Evolutionary conservation across 2,329 filamentous ascomycete genomes (phyloP).

Genomic region (Gyromitra esculenta): DNA sequence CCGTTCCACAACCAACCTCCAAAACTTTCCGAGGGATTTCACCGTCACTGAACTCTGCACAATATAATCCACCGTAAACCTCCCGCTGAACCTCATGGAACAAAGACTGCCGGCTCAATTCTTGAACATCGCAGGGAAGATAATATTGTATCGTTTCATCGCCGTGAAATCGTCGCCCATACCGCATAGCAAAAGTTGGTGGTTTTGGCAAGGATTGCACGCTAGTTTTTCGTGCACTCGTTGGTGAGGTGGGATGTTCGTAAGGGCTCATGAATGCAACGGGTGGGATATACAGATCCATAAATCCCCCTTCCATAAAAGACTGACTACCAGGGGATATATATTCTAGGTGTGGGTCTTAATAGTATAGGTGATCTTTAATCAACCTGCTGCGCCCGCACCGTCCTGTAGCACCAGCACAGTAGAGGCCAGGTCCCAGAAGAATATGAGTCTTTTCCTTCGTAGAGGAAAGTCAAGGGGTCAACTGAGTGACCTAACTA

Average conservation of each 20-base stretch:
- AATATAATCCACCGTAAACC: constrained; percentile 74
- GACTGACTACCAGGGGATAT: constrained; percentile 34
- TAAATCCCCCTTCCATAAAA: constrained; percentile 41
- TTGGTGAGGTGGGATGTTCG: constrained; percentile 49
- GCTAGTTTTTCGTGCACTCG: constrained; percentile 53
- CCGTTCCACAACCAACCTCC: constrained; percentile 87
- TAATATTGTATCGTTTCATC: constrained; percentile 78
- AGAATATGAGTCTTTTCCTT: constrained; percentile 35
- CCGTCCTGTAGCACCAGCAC: constrained; percentile 36
- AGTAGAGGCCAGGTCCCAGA: constrained; percentile 19
- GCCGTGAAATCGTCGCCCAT: constrained; percentile 84
- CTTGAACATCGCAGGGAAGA: constrained; percentile 85
- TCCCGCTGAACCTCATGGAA: constrained; percentile 82
- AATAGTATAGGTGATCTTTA: constrained; percentile 35
- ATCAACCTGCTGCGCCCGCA: constrained; percentile 33
- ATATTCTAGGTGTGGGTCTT: constrained; percentile 32
- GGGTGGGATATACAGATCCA: constrained; percentile 48
- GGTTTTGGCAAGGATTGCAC: constrained; percentile 55
- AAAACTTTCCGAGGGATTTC: constrained; percentile 76
- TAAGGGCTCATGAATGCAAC: constrained; percentile 46
- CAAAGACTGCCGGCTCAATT: constrained; percentile 86
- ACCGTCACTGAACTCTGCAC: constrained; percentile 61
- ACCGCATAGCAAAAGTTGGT: constrained; percentile 73
- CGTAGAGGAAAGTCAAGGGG: constrained; percentile 36
- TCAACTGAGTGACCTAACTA: constrained; percentile 35